A percentile compares a stretch with the other conserved stretches of the same genome.
phyloP scores from a whole-genome alignment of 1,284 basidiomycete species.

The Amylostereum areolatum region DNA sequence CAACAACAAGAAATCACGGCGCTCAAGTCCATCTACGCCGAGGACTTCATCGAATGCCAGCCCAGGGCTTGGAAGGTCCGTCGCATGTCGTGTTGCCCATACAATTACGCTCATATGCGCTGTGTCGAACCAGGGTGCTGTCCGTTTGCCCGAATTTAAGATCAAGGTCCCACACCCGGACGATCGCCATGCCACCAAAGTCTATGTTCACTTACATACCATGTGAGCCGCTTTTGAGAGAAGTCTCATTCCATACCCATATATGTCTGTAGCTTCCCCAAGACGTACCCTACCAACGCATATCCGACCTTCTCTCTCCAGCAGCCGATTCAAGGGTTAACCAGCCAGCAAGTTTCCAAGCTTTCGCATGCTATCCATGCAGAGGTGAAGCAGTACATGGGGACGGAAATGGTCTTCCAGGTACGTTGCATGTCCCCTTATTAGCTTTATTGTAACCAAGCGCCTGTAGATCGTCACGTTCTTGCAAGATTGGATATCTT shows the following conservation, averaged over 20 bases:
- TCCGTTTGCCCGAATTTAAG: conserved; percentile 64
- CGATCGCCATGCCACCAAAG: conserved; percentile 42
- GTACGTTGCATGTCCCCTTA: conserved; percentile 28
- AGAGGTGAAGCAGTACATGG: conserved; percentile 55
- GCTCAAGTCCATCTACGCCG: conserved; percentile 70
- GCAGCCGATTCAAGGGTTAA: conserved; percentile 55
- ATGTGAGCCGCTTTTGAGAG: conserved; percentile 38
- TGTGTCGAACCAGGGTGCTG: conserved; percentile 45
- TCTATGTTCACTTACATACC: conserved; percentile 59
- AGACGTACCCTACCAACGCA: conserved; percentile 67
- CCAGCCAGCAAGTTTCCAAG: conserved; percentile 43
- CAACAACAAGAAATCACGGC: conserved; percentile 73
- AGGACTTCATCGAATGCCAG: conserved; percentile 64
- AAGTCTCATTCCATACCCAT: conserved; percentile 1
- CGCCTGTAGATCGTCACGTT: conserved; percentile 54
- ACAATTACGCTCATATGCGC: conserved; percentile 1
- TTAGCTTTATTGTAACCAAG: neutral
- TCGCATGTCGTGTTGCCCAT: neutral
- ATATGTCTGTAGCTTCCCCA: conserved; percentile 51
- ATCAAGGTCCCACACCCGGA: conserved; percentile 65
- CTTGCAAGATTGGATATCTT: conserved; percentile 64
- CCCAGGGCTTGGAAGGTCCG: conserved; percentile 75
- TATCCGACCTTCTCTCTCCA: conserved; percentile 63
- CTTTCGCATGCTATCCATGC: conserved; percentile 51
- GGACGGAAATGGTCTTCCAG: conserved; percentile 71